Evolutionary conservation across 31 red algal genomes (phyloP).

Genomic region (Odonthalia washingtoniensis): DNA sequence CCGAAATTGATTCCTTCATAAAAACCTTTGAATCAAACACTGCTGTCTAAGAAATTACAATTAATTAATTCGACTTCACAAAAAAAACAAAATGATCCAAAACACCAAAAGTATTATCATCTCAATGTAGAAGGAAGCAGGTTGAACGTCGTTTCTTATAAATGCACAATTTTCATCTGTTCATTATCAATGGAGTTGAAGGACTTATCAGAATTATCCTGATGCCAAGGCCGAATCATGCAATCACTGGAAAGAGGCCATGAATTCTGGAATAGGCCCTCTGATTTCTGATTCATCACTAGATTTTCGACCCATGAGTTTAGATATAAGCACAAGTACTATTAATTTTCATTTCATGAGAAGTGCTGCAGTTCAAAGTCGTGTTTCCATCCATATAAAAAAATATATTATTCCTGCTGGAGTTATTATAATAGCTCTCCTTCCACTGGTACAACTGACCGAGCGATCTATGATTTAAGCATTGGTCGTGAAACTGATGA

Average conservation of each 20-base stretch:
- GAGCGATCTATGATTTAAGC: slow-evolving; percentile 74
- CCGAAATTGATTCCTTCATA: too few species aligned
- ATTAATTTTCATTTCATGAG: slow-evolving; percentile 79
- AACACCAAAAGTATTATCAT: too few species aligned
- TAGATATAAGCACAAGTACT: slow-evolving; percentile 74
- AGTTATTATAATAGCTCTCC: slow-evolving; percentile 70
- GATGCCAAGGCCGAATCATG: slow-evolving; percentile 83
- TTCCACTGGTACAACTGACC: slow-evolving; percentile 79
- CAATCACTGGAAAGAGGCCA: slow-evolving; percentile 61
- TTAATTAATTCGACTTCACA: too few species aligned
- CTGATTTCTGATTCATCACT: slow-evolving; percentile 74
- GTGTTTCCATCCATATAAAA: slow-evolving; percentile 61
- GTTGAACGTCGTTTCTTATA: too few species aligned
- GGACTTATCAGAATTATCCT: slow-evolving; percentile 84
- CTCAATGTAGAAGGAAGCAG: too few species aligned
- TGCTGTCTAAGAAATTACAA: too few species aligned
- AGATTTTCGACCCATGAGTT: slow-evolving; percentile 71
- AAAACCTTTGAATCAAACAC: too few species aligned
- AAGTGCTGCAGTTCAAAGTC: slow-evolving; percentile 65
- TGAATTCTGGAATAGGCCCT: slow-evolving; percentile 64
- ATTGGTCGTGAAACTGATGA: slow-evolving; percentile 64
- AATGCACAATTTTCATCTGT: too few species aligned
- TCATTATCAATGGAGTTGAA: slow-evolving; percentile 93
- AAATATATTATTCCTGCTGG: slow-evolving; percentile 93
- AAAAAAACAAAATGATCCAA: too few species aligned